A percentile compares a stretch with the other conserved stretches of the same genome.
These are phyloP conservation scores for Prototheca wickerhamii DNA, from an alignment of 163 green algal genomes.

Conservation along the genomic window DNA sequence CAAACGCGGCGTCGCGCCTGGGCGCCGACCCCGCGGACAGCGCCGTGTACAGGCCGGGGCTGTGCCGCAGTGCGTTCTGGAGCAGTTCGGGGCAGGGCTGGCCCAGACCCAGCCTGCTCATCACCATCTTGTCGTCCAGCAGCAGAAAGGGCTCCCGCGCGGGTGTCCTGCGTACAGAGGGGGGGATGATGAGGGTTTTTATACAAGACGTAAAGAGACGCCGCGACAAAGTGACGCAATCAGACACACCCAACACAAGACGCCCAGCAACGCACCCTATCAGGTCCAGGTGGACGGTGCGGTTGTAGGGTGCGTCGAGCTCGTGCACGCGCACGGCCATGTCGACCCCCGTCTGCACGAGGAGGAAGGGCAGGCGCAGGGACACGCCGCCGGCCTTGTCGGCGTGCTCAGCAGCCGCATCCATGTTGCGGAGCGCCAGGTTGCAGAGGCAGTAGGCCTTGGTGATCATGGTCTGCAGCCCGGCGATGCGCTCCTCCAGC, in stretches of 20 bases:
- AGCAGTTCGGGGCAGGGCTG: slow-evolving; percentile 2
- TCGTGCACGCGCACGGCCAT: background rate
- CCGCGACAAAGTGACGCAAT: background rate
- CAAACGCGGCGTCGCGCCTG: too few species aligned
- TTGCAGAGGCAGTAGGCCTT: slow-evolving; percentile 31
- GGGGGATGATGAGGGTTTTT: background rate
- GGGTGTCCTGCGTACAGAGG: background rate
- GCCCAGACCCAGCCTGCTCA: slow-evolving; percentile 35
- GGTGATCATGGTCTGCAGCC: slow-evolving; percentile 22
- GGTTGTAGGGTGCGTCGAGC: background rate
- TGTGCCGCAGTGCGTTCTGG: background rate
- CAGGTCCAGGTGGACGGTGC: background rate
- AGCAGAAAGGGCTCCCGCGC: slow-evolving; percentile 27
- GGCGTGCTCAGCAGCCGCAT: slow-evolving; percentile 6
- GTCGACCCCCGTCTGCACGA: slow-evolving; percentile 25
- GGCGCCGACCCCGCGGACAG: background rate
- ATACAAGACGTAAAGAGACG: background rate
- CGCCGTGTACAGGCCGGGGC: background rate
- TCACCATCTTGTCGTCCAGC: slow-evolving; percentile 38
- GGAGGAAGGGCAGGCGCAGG: slow-evolving; percentile 50
- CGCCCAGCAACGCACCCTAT: too few species aligned
- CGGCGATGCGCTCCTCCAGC: background rate
- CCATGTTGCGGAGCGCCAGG: slow-evolving; percentile 36
- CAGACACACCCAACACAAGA: slow-evolving; percentile 1
- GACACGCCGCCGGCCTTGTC: slow-evolving; percentile 11